Percentiles rank a stretch among this genome's conserved stretches.
phyloP scores from a whole-genome alignment of 495 filamentous ascomycete genomes.

The Echria macrotheca region DNA sequence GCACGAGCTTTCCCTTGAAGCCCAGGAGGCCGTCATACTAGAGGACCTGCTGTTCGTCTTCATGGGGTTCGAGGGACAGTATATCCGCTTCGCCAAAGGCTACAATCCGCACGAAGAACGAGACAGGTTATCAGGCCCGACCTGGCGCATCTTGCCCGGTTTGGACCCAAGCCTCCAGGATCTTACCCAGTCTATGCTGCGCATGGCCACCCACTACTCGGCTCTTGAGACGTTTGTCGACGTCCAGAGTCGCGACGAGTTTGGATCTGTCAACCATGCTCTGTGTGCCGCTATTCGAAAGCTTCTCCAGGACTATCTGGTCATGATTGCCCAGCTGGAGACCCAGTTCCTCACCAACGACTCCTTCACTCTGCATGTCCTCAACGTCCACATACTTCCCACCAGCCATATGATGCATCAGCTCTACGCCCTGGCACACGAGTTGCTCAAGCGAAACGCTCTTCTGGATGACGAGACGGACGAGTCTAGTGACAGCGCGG shows the following conservation, averaged over 20 bases:
- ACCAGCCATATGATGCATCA: constrained; percentile 87
- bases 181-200: constrained; percentile 79
- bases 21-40: constrained; percentile 78
- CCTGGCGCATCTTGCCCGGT: constrained; percentile 72
- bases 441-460: constrained; percentile 80
- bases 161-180: constrained; percentile 89
- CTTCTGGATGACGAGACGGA: constrained; percentile 81
- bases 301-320: constrained; percentile 84
- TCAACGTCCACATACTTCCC: constrained; percentile 85
- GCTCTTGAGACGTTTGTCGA: constrained; percentile 91
- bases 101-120: constrained; percentile 83
- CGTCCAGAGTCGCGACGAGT: constrained; percentile 87
- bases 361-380: constrained; percentile 82
- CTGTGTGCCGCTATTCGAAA: constrained; percentile 90
- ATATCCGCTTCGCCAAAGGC: constrained; percentile 75
- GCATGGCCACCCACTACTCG: constrained; percentile 90
- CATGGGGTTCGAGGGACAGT: constrained; percentile 98
- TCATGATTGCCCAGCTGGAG: constrained; percentile 88
- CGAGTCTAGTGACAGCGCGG: constrained; percentile 74
- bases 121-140: constrained; percentile 74
- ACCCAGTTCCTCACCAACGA: constrained; percentile 82
- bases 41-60: constrained; percentile 92
- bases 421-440: constrained; percentile 78
- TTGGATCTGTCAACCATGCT: constrained; percentile 93
- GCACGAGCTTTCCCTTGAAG: constrained; percentile 64